Evolutionary conservation across 306 rosid species (phyloP).

Genomic region (Aeschynomene evenia): DNA sequence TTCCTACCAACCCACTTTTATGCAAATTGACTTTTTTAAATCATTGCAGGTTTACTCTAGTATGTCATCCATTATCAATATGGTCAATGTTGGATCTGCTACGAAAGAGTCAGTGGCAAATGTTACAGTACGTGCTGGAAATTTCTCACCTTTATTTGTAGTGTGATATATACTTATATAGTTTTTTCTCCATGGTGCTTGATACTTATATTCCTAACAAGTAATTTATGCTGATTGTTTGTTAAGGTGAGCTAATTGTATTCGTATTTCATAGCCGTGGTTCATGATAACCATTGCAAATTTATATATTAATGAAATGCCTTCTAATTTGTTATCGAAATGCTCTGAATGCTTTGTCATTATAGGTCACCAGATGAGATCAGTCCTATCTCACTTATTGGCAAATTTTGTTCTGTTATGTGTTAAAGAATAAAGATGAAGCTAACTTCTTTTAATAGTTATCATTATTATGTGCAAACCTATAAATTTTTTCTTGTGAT

Average conservation of each 20-base stretch:
- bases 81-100: slow-evolving; percentile 67
- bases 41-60: slow-evolving; percentile 86
- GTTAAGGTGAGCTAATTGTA: background rate
- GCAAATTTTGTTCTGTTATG: background rate
- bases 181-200: background rate
- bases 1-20: background rate
- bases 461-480: background rate
- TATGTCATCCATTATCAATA: slow-evolving; percentile 77
- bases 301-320: background rate
- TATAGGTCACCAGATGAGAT: background rate
- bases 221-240: background rate
- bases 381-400: slow-evolving; percentile 1
- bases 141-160: slow-evolving; percentile 8
- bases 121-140: slow-evolving; percentile 58
- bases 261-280: background rate
- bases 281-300: background rate
- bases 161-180: background rate
- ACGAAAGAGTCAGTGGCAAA: slow-evolving; percentile 74
- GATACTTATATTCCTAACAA: slow-evolving; percentile 15
- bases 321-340: background rate
- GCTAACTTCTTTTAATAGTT: background rate
- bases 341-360: slow-evolving; percentile 1
- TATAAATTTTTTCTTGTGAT: background rate
- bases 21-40: slow-evolving; percentile 20
- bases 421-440: background rate